Evolutionary conservation across 352 stramenopile genomes (phyloP), one percentile per base, ranked within the genome.

Genomic region (Phytophthora ohioensis): DNA sequence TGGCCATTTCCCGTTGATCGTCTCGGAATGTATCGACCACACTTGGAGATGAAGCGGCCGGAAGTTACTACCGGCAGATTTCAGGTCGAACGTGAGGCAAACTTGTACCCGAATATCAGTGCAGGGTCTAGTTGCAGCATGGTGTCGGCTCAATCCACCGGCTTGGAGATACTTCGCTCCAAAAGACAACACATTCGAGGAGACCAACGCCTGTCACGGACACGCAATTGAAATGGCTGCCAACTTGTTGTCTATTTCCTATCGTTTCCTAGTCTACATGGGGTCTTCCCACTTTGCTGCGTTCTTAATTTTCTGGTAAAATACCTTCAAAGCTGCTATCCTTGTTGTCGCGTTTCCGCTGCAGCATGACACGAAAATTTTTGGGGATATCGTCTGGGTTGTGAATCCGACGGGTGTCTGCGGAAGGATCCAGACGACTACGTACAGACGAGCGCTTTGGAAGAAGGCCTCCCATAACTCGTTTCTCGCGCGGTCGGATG

Each of bases 341-440:
- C 30, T 69, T 69, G 55, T 79, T 74, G n/a, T 80, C 69, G 34
- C 69, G 71, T 43, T 86, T 84, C 49, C 86, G 77, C 54, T 91
- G 81, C 42, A 93, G 51, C 55, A 90, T 81, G 8, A 76, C 64
- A 34, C 82, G 84, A 47, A 91, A 90, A 60, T 72, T 91, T 67
- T 94, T 94, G 38, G 86, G 86, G 41, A 94, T 87, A 41, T 91
- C 75, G 51, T 90, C 78, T 5, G 85, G 84, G 34, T 86, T 85
- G 74, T 94, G 83, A 46, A 92, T 84, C 13, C 86, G 79, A 31
- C 86, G 82, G 31, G 91, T 81, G 52, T 94, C 86, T 3, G 88
- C 75, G 36, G 78, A 85, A 41, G 81, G 81, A 46, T 94, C 86
- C 56, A 91, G 70, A 1, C 85, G 84, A 34, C 74, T 88, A 0